Conservation (phyloP, 768 basidiomycete species). For the Lactarius trivialis region DNA sequence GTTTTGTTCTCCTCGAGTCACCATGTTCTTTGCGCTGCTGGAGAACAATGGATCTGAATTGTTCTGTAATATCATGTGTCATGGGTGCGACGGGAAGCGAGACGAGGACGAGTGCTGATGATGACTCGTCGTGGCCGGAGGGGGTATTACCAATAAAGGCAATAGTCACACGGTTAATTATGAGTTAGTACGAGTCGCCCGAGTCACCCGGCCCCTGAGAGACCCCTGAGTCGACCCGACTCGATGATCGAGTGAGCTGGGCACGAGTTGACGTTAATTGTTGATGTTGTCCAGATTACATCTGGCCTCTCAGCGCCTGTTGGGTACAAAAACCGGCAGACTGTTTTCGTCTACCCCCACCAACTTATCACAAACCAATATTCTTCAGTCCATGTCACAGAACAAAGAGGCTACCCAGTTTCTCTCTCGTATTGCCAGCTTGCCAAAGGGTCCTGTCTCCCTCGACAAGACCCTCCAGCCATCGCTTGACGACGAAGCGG, state of each 20-base stretch:
- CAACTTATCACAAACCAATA: not conserved
- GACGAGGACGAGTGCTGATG: not conserved
- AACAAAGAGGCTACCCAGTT: constrained; percentile 29
- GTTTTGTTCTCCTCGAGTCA: constrained; percentile 4
- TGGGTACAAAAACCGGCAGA: not conserved
- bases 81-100: not conserved
- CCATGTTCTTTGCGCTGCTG: constrained; percentile 6
- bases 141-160: not conserved
- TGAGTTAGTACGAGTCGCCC: not conserved
- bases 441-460: constrained; percentile 30
- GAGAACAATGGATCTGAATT: constrained; percentile 13
- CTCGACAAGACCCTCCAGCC: constrained; percentile 44
- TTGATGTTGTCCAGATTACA: not conserved
- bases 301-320: not conserved
- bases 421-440: constrained; percentile 24
- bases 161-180: too few species aligned
- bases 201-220: too few species aligned
- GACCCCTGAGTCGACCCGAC: too few species aligned
- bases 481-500: constrained; percentile 50
- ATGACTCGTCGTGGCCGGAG: not conserved
- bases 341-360: not conserved
- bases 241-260: not conserved
- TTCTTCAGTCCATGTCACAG: constrained; percentile 24
- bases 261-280: not conserved
- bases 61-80: constrained; percentile 14